Evolutionary conservation across 2,329 filamentous ascomycete genomes (phyloP), one percentile per base, ranked within the genome.

Genomic region (Dactylonectria macrodidyma): DNA sequence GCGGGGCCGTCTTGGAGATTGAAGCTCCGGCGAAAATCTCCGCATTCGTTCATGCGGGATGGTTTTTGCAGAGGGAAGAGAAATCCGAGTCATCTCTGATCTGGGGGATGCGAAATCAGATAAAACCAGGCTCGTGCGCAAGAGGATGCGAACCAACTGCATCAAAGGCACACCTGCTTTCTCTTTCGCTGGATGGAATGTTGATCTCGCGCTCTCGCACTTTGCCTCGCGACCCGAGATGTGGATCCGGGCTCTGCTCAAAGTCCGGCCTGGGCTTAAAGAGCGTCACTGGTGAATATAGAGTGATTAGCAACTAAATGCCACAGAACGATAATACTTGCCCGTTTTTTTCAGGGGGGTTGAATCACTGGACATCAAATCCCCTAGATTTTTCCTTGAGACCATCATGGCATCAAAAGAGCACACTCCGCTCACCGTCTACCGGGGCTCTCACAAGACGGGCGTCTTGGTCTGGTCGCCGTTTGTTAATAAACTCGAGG

Each of bases 401-500:
- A 44, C 33, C 16, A 1, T 36, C 46, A 74, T 66, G 67, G 8
- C 33, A 8, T 56, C 58, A 3, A 62, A 47, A 4, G 41, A 44
- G 14, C n/a, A 8, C 10, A 41, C 56, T 5, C 54, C 59, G 11
- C 62, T 78, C 34, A 77, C 72, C 36, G 50, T 91, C 56, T 88
- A 83, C 76, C 86, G 88, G 47, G 88, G 88, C 54, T 86, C 82
- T 65, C 78, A 80, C 36, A 75, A 79, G 2, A 66, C 76, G 1
- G 80, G 79, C 5, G 71, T 48, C 1, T 78, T 90, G 72, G 82
- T 85, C 58, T 90, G 87, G 87, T 91, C 89, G 0, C 89, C 89
- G 10, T 91, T 90, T 71, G 88, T 90, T 59, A 86, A 80, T 51
- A 92, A 92, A 76, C 81, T 91, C 59, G 90, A 92, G 75, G 83